phyloP scores from a whole-genome alignment of 2,329 filamentous ascomycete species.

The Aureobasidium sp. region DNA sequence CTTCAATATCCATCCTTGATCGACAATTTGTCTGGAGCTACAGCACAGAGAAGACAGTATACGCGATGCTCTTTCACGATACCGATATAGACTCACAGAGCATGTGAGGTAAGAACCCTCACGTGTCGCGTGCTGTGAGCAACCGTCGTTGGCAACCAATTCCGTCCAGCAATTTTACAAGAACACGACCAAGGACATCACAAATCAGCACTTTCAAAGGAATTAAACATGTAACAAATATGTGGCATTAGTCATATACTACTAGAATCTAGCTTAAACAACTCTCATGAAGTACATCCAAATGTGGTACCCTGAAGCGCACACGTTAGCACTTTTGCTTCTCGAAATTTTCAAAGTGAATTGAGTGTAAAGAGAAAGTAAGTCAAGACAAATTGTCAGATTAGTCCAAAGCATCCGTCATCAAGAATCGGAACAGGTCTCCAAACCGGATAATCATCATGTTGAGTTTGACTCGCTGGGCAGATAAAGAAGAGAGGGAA shows the following conservation, averaged over 20 bases:
- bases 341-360: too few species aligned
- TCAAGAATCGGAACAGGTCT: slow-evolving; percentile 13
- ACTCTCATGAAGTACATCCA: neutral
- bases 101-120: neutral
- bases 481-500: neutral
- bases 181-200: neutral
- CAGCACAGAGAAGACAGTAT: neutral
- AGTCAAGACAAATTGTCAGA: neutral
- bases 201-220: neutral
- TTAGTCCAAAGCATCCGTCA: slow-evolving; percentile 9
- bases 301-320: neutral
- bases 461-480: neutral
- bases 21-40: neutral
- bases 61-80: neutral
- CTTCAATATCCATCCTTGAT: neutral
- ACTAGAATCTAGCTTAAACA: neutral
- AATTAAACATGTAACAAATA: neutral
- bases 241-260: neutral
- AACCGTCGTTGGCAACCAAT: neutral
- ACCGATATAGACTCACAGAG: neutral
- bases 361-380: too few species aligned
- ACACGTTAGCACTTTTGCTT: neutral
- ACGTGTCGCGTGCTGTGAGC: neutral
- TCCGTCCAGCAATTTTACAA: neutral
- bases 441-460: slow-evolving; percentile 15